Percentiles rank a stretch among this genome's conserved stretches.
These are phyloP conservation scores for Lactifluus piperatus DNA, from an alignment of 768 basidiomycete species.

Conservation along the genomic window DNA sequence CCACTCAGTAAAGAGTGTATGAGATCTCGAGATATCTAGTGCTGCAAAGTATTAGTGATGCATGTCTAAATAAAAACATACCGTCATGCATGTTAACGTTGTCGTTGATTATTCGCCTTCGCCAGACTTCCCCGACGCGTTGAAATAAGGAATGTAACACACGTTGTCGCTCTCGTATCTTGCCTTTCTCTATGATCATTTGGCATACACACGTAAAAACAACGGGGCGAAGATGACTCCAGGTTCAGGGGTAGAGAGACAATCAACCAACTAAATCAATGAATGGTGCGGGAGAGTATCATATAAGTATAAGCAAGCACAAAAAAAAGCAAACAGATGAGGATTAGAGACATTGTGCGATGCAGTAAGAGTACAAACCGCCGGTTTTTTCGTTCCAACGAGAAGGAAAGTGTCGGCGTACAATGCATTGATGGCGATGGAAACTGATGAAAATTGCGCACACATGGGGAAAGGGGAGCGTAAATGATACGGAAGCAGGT, in stretches of 20 bases:
- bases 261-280: constrained; percentile 15
- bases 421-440: constrained; percentile 12
- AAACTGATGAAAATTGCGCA: not conserved
- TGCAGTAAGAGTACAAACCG: constrained; percentile 18
- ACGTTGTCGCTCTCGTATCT: constrained; percentile 5
- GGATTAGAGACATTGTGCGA: constrained; percentile 14
- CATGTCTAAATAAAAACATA: not conserved
- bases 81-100: no score
- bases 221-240: constrained; percentile 8
- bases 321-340: constrained; percentile 5
- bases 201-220: constrained; percentile 17
- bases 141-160: not conserved
- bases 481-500: constrained; percentile 3
- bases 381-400: constrained; percentile 13
- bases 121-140: not conserved
- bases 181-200: constrained; percentile 15
- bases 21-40: not conserved
- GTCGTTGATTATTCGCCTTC: not conserved
- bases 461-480: not conserved
- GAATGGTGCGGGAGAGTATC: constrained; percentile 9
- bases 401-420: constrained; percentile 9
- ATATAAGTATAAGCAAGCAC: constrained; percentile 21
- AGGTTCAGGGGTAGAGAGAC: constrained; percentile 8
- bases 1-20: no score
- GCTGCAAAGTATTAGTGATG: not conserved